These are phyloP conservation scores for Wilcoxina mikolae DNA, from an alignment of 495 filamentous ascomycete species.

Conservation along the genomic window DNA sequence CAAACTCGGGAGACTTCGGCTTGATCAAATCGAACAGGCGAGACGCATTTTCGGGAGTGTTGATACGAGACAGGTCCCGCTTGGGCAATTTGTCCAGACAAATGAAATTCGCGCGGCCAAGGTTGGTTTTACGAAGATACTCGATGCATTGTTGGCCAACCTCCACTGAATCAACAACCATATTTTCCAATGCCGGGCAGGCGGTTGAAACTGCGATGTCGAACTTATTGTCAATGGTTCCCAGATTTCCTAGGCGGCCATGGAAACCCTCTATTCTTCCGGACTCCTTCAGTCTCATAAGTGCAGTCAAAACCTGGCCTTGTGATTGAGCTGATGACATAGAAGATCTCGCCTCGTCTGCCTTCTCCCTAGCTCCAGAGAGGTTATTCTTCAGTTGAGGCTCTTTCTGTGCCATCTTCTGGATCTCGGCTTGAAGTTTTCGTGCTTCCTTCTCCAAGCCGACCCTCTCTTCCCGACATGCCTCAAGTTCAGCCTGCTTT, in stretches of 20 bases:
- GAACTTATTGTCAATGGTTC: constrained; percentile 86
- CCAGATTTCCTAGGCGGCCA: constrained; percentile 84
- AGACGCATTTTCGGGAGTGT: constrained; percentile 83
- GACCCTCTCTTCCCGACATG: constrained; percentile 55
- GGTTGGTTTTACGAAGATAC: constrained; percentile 89
- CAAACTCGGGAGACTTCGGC: constrained; percentile 71
- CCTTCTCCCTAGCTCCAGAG: constrained; percentile 77
- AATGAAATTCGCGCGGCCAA: constrained; percentile 95
- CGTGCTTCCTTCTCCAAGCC: constrained; percentile 58
- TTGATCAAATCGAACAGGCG: constrained; percentile 86
- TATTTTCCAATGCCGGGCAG: constrained; percentile 78
- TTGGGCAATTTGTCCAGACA: constrained; percentile 71
- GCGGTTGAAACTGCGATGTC: constrained; percentile 96
- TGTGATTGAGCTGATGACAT: constrained; percentile 78
- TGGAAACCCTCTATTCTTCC: constrained; percentile 95
- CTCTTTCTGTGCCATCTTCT: constrained; percentile 57
- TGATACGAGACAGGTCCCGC: constrained; percentile 58
- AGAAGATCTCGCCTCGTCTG: constrained; percentile 84
- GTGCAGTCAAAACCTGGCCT: constrained; percentile 74
- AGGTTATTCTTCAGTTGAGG: constrained; percentile 65
- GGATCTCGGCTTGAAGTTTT: constrained; percentile 53
- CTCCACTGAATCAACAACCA: constrained; percentile 90
- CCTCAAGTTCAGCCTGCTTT: constrained; percentile 61
- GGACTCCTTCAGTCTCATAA: constrained; percentile 91
- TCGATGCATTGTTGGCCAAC: constrained; percentile 95